Base-by-base conservation (phyloP, 129 eudicot species). In the Escallonia rubra region DNA sequence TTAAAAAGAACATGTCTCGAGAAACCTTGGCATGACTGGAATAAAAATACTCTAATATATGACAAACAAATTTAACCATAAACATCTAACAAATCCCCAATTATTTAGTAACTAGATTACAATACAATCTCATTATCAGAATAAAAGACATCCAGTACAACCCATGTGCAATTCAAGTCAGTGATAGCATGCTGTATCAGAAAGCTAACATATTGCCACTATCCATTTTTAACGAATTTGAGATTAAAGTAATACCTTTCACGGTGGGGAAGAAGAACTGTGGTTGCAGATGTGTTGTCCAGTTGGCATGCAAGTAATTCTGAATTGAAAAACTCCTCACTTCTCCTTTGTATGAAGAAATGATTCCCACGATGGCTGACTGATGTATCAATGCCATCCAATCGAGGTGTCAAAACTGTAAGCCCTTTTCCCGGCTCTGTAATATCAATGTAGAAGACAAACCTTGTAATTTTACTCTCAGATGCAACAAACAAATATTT, bases 341-440 rank as follows among this genome's bases (percentile, higher is more conserved):
- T 92, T 71, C 96, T 86, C 79, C 96, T 78, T 69, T 74, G 80
- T 49, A 92, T 92, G 76, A 92, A 86, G 66, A 92, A 89, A 76
- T 86, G 89, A 78, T 86, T 73, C 16, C 98, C 98, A 55, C 95
- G 89, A 73, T 92, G 98, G 66, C 98, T 88, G 70, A 74, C 95
- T 67, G 89, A 88, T 62, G 95, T 88, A 64, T 86, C 94, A 55
- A 86, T 79, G 64, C 98, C 96, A 79, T 83, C 95, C 68, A 59
- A n/a, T 43, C 96, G 87, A 63, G 96, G 86, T 64, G 98, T 86
- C 74, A 92, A 78, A 69, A 68, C 81, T 81, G 71, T 56, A 65
- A 92, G 89, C 62, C 91, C 95, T 0, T 73, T 69, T 68, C 84
- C 95, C 14, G 83, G 86, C 66, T 85, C 80, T 69, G 90, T 76